phyloP scores from a whole-genome alignment of 2,329 filamentous ascomycete genomes.

The Hysterium pulicare region DNA sequence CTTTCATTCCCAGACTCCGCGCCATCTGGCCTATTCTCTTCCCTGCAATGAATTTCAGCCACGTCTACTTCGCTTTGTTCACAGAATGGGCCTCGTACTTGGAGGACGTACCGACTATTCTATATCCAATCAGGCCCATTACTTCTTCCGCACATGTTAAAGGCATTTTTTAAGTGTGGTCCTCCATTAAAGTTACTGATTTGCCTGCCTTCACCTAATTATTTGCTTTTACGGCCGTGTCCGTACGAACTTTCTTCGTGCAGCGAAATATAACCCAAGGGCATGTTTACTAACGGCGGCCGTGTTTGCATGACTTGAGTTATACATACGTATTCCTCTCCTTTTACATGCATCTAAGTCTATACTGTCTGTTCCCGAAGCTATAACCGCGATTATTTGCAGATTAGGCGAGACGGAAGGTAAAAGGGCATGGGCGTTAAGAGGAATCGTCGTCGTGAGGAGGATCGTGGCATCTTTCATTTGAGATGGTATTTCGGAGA shows the following conservation, averaged over 20 bases:
- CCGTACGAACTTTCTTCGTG: slow-evolving; percentile 41
- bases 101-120: slow-evolving; percentile 41
- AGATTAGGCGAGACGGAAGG: slow-evolving; percentile 40
- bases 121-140: slow-evolving; percentile 51
- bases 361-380: slow-evolving; percentile 47
- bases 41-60: no score
- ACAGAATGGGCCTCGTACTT: no score
- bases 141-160: slow-evolving; percentile 49
- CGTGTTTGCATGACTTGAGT: slow-evolving; percentile 47
- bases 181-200: slow-evolving; percentile 28
- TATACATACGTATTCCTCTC: slow-evolving; percentile 45
- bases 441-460: slow-evolving; percentile 40
- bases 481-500: slow-evolving; percentile 38
- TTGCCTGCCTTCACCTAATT: slow-evolving; percentile 41
- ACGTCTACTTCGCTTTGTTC: no score
- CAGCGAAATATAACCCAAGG: slow-evolving; percentile 48
- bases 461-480: slow-evolving; percentile 47
- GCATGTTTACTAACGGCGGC: slow-evolving; percentile 51
- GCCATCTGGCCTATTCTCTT: slow-evolving; percentile 45
- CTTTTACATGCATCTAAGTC: slow-evolving; percentile 43
- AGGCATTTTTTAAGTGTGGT: slow-evolving; percentile 37
- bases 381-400: slow-evolving; percentile 44
- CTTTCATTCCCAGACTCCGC: slow-evolving; percentile 46
- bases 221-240: slow-evolving; percentile 22
- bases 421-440: slow-evolving; percentile 41